Evolutionary conservation across 176 grass and related monocot species (phyloP).

Genomic region (Ampelocalamus luodianensis): DNA sequence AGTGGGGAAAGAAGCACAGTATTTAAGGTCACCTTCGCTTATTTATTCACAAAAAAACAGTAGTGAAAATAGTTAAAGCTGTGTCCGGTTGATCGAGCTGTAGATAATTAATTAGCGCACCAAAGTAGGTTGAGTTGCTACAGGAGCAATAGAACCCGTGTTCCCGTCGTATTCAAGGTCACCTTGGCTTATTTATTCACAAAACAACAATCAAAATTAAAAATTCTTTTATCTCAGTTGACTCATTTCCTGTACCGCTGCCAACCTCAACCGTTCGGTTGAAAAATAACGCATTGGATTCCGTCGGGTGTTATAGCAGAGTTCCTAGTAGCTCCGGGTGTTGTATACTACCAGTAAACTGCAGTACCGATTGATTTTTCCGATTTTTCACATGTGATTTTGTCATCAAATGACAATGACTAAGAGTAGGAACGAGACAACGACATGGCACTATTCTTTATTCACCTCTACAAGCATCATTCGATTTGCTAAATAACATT

Average conservation of each 20-base stretch:
- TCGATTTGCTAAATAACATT: too few relatives aligned
- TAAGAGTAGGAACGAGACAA: neutral
- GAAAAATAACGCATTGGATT: neutral
- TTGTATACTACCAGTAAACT: neutral
- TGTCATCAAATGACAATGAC: neutral
- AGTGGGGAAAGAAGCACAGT: neutral
- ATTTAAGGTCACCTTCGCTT: too few relatives aligned
- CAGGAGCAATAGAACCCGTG: neutral
- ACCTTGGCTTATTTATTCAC: neutral
- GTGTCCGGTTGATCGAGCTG: neutral
- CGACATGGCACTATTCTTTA: neutral
- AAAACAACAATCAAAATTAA: neutral
- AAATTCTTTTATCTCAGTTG: neutral
- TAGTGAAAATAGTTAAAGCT: neutral
- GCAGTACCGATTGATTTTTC: neutral
- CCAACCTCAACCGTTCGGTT: neutral
- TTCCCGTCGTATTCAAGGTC: constrained; percentile 1
- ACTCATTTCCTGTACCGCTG: neutral
- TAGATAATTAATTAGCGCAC: neutral
- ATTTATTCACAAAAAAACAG: too few relatives aligned
- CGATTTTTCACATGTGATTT: neutral
- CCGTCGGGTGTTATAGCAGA: neutral
- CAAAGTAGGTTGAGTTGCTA: neutral
- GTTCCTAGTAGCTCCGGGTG: too few relatives aligned
- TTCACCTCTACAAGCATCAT: neutral